These are phyloP conservation scores for Aspergillus arachidicola DNA, from an alignment of 2,329 filamentous ascomycete genomes.

Conservation along the genomic window DNA sequence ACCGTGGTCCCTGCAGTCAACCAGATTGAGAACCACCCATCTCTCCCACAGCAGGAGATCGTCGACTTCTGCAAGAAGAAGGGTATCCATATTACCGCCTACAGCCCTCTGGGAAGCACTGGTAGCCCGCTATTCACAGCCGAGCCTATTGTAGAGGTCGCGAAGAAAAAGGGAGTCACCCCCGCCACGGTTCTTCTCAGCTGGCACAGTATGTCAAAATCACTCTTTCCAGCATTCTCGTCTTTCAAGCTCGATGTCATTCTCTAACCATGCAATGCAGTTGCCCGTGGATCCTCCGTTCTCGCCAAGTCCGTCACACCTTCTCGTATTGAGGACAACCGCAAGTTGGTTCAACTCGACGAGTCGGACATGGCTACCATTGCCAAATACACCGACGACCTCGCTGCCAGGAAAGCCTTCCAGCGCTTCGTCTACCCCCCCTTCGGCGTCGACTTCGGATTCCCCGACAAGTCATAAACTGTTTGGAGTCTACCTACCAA, in stretches of 20 bases:
- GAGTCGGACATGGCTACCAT: slow-evolving; percentile 40
- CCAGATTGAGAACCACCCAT: slow-evolving; percentile 81
- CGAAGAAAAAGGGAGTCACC: slow-evolving; percentile 42
- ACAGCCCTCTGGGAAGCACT: slow-evolving; percentile 48
- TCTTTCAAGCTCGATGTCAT: neutral
- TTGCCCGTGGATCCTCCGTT: slow-evolving; percentile 43
- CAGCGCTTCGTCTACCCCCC: slow-evolving; percentile 66
- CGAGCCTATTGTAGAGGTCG: slow-evolving; percentile 45
- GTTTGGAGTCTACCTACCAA: neutral
- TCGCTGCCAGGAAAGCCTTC: slow-evolving; percentile 35
- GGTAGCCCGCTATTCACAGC: slow-evolving; percentile 47
- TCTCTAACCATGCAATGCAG: slow-evolving; percentile 20
- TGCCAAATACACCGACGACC: slow-evolving; percentile 38
- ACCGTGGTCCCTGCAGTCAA: slow-evolving; percentile 69
- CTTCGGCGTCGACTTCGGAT: slow-evolving; percentile 70
- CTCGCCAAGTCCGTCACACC: slow-evolving; percentile 47
- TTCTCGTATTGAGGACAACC: slow-evolving; percentile 45
- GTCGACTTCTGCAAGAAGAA: slow-evolving; percentile 54
- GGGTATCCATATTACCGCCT: slow-evolving; percentile 57
- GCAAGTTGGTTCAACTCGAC: slow-evolving; percentile 42
- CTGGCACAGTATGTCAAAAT: slow-evolving; percentile 43
- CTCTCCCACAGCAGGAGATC: slow-evolving; percentile 59
- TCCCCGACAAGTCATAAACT: slow-evolving; percentile 63
- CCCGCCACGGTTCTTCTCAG: slow-evolving; percentile 46
- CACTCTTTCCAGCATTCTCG: neutral